Conservation (phyloP, 148 eudicot species). For the Silene conica region DNA sequence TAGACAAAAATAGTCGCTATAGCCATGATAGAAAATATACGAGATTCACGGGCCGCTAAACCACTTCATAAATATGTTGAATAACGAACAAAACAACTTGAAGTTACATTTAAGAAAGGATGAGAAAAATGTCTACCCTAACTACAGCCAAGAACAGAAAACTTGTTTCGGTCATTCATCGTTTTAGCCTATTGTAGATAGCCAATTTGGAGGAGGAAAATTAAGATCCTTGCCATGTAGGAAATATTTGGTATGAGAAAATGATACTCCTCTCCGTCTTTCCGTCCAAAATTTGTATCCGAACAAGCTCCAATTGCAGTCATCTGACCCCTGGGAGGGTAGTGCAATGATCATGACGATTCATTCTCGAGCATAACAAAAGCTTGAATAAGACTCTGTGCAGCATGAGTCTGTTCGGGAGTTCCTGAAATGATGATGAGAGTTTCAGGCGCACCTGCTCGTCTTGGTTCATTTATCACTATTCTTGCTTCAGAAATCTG, state of each 20-base stretch:
- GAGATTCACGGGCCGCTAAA: too few relatives aligned
- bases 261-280: too few relatives aligned
- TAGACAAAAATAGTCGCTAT: too few relatives aligned
- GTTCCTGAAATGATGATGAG: constrained; percentile 78
- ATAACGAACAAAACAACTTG: neutral
- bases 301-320: neutral
- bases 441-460: constrained; percentile 70
- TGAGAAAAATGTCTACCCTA: neutral
- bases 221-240: too few relatives aligned
- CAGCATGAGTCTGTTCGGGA: constrained; percentile 93
- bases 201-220: too few relatives aligned
- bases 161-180: too few relatives aligned
- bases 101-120: neutral
- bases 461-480: constrained; percentile 65
- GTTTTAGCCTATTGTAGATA: too few relatives aligned
- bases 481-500: constrained; percentile 89
- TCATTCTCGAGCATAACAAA: constrained; percentile 76
- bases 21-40: too few relatives aligned
- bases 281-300: neutral
- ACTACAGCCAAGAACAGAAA: neutral
- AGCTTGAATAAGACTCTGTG: constrained; percentile 92
- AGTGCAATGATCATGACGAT: constrained; percentile 30
- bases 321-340: neutral
- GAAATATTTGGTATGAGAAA: too few relatives aligned
- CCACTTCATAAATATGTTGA: neutral